Conservation (phyloP, 805 yeast species). For the Schwanniomyces vanrijiae region DNA sequence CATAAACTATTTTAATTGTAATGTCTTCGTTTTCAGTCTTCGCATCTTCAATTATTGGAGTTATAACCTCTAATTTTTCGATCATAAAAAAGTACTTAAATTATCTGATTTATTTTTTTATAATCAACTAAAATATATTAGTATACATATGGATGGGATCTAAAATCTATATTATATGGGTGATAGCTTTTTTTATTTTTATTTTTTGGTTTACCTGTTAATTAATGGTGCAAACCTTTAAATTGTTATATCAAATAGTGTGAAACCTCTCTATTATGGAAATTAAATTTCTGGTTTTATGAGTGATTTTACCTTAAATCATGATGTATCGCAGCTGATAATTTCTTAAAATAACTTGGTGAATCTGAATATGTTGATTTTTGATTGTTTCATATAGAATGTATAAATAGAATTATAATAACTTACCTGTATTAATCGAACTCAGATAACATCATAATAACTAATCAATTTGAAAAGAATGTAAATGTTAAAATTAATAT, state of each 20-base stretch:
- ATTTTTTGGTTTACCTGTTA: conserved; percentile 52
- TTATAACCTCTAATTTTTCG: conserved; percentile 38
- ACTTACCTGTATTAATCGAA: too few relatives aligned
- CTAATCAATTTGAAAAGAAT: neutral
- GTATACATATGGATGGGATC: conserved; percentile 44
- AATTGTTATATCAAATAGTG: conserved; percentile 7
- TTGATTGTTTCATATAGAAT: conserved; percentile 35
- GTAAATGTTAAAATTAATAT: neutral
- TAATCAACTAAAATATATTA: conserved; percentile 36
- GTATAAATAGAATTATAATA: conserved; percentile 21
- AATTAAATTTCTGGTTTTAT: conserved; percentile 11
- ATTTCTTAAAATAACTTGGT: conserved; percentile 36
- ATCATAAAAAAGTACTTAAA: conserved; percentile 37
- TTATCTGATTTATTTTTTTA: conserved; percentile 40
- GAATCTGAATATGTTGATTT: conserved; percentile 40
- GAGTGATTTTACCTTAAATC: conserved; percentile 39
- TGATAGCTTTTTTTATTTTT: conserved; percentile 40
- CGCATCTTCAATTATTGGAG: conserved; percentile 17
- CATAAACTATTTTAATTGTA: conserved; percentile 15
- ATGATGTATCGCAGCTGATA: conserved; percentile 26
- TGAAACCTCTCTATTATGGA: conserved; percentile 14
- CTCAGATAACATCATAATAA: too few relatives aligned
- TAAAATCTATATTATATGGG: conserved; percentile 41
- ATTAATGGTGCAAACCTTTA: conserved; percentile 24
- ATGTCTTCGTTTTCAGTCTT: conserved; percentile 18